Base-by-base conservation (phyloP, 2,329 filamentous ascomycete species). In the Xylaria sp. region DNA sequence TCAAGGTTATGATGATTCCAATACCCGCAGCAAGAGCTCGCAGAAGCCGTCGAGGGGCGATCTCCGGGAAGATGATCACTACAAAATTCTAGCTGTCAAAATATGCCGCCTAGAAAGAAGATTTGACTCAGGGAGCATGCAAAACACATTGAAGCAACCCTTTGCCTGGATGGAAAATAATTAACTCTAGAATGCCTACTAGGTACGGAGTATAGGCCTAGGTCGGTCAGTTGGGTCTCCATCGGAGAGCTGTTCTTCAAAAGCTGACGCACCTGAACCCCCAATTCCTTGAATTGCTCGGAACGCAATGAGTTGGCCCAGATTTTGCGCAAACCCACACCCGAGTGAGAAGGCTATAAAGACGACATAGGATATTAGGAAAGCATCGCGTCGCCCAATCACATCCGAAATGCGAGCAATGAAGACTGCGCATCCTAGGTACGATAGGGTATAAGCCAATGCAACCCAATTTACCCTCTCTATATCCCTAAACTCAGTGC, bases 291-390 rank as follows among this genome's bases (percentile, higher is more conserved):
- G 85, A 2, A 86, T 70, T 1, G 84, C 81, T 23, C 85, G 82
- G 67, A 83, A 85, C 3, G 80, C 80, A 63, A 87, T 83, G n/a
- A 88, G 79, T 73, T 88, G 82, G 8, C 76, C 72, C 52, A 87
- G 71, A 23, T 66, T 81, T 58, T 79, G 72, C 7, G 83, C 78
- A 67, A 83, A 84, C 0, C 84, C 88, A 72, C 87, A 89, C 2
- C 81, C 87, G 2, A 89, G 73, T 0, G 88, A 90, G 72, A 89
- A 89, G 36, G 77, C 80, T 62, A 89, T 80, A 71, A 90, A 90
- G 20, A 89, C 75, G 49, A 85, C 61, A 71, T 85, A 88, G 36
- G 85, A 85, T 1, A 78, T 76, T 10, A 85, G 68, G 71, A 88
- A 87, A 12, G 86, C 85, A 68, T 83, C 78, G 25, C 83, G 83